Evolutionary conservation across 192 early-diverging fungal genomes (phyloP).

Genomic region (Backusella macrospora): DNA sequence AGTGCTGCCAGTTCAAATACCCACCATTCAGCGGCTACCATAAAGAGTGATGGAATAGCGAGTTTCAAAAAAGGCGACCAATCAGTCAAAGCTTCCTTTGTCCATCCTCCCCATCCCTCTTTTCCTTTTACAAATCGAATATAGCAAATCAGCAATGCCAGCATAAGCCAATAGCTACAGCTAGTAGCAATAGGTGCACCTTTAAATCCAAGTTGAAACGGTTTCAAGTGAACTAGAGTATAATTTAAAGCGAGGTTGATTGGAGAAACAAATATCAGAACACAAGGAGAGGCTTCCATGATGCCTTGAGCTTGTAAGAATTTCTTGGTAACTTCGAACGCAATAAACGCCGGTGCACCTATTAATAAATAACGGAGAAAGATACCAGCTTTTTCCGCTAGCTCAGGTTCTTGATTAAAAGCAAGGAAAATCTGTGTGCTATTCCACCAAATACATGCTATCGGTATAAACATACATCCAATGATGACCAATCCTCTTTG

Average conservation of each 20-base stretch:
- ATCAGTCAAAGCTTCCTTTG: constrained; percentile 62
- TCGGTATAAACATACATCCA: constrained; percentile 66
- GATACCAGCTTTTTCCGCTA: constrained; percentile 65
- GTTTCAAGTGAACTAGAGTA: constrained; percentile 73
- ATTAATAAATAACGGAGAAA: constrained; percentile 71
- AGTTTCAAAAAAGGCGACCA: constrained; percentile 67
- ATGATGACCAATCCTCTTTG: constrained; percentile 83
- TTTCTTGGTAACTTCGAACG: constrained; percentile 86
- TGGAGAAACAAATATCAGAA: constrained; percentile 70
- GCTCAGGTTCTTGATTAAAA: constrained; percentile 72
- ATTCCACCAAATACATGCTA: constrained; percentile 71
- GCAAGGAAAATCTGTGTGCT: constrained; percentile 69
- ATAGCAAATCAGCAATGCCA: constrained; percentile 69
- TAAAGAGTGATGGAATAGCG: constrained; percentile 77
- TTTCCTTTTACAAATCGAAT: constrained; percentile 62
- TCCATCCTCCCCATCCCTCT: constrained; percentile 89
- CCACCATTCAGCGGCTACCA: constrained; percentile 82
- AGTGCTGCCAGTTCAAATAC: constrained; percentile 77
- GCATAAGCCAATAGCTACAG: constrained; percentile 76
- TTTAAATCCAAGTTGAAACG: constrained; percentile 71
- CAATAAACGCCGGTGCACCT: constrained; percentile 75
- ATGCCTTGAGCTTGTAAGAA: constrained; percentile 90
- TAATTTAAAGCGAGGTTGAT: constrained; percentile 80
- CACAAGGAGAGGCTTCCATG: constrained; percentile 82
- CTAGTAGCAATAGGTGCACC: constrained; percentile 85